Evolutionary conservation across 768 basidiomycete genomes (phyloP).

Genomic region (Collybia mongolica): DNA sequence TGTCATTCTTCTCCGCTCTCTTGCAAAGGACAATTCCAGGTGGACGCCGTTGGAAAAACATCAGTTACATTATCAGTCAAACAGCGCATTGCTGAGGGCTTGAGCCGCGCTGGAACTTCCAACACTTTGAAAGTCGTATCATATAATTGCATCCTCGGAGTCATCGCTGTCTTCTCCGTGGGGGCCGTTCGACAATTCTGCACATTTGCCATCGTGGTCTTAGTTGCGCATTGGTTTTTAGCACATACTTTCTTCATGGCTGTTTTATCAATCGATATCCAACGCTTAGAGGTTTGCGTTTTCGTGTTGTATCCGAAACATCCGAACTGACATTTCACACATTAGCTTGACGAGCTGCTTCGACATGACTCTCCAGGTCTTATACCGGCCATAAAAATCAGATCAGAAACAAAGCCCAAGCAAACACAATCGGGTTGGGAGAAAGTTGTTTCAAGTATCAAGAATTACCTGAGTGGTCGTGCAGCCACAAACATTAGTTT

Average conservation of each 20-base stretch:
- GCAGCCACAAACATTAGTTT: constrained; percentile 79
- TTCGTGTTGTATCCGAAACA: not conserved
- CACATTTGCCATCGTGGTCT: constrained; percentile 88
- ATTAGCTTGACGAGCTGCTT: constrained; percentile 81
- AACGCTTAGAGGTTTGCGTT: constrained; percentile 74
- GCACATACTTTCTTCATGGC: constrained; percentile 96
- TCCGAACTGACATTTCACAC: constrained; percentile 9
- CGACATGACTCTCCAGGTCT: constrained; percentile 61
- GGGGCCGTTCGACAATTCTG: constrained; percentile 92
- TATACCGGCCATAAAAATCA: constrained; percentile 38
- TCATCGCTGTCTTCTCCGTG: constrained; percentile 70
- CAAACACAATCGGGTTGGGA: constrained; percentile 43
- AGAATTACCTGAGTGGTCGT: constrained; percentile 59
- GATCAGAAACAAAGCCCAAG: constrained; percentile 29
- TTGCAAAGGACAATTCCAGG: constrained; percentile 41
- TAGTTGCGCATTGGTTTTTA: constrained; percentile 97
- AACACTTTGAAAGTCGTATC: constrained; percentile 91
- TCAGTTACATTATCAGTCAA: constrained; percentile 87
- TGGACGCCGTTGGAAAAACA: constrained; percentile 82
- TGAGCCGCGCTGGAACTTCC: constrained; percentile 86
- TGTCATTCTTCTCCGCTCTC: constrained; percentile 12
- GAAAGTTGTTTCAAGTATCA: constrained; percentile 36
- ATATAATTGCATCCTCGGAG: constrained; percentile 78
- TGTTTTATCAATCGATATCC: constrained; percentile 93
- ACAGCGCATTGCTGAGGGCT: constrained; percentile 86